Percentiles rank a stretch among this genome's conserved stretches.
Conservation (phyloP, 345 rosid genomes). For the Cardiospermum halicacabum region DNA sequence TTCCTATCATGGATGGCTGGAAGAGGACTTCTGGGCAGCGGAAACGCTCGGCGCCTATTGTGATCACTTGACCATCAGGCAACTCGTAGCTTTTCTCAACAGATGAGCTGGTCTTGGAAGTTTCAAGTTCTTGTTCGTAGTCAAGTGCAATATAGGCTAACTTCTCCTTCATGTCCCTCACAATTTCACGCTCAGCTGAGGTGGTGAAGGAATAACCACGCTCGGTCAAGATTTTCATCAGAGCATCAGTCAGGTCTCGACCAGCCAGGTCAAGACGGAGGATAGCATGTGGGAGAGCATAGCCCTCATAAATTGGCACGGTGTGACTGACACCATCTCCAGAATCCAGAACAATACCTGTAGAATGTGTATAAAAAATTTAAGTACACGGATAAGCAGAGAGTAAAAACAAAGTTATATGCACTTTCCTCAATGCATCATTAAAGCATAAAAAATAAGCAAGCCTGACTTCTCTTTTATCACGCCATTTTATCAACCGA, state of each 20-base stretch:
- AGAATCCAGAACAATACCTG: conserved; percentile 62
- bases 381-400: not conserved
- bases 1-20: conserved; percentile 72
- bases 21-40: conserved; percentile 67
- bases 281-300: conserved; percentile 63
- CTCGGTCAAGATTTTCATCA: conserved; percentile 57
- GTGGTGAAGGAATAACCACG: conserved; percentile 73
- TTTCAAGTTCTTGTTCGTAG: conserved; percentile 65
- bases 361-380: not conserved
- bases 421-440: not conserved
- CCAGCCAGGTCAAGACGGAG: conserved; percentile 60
- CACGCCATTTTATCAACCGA: not conserved
- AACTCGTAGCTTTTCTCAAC: conserved; percentile 66
- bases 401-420: not conserved
- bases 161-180: conserved; percentile 69
- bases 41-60: conserved; percentile 62
- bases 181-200: conserved; percentile 70
- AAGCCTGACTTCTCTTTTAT: not conserved
- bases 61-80: conserved; percentile 69
- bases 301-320: conserved; percentile 61
- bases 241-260: conserved; percentile 54
- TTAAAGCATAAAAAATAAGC: not conserved
- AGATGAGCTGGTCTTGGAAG: conserved; percentile 51
- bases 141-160: conserved; percentile 63
- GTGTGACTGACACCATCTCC: conserved; percentile 74